Evolutionary conservation across 1,139 yeast genomes (phyloP).

Genomic region (Debaryomyces fabryi): DNA sequence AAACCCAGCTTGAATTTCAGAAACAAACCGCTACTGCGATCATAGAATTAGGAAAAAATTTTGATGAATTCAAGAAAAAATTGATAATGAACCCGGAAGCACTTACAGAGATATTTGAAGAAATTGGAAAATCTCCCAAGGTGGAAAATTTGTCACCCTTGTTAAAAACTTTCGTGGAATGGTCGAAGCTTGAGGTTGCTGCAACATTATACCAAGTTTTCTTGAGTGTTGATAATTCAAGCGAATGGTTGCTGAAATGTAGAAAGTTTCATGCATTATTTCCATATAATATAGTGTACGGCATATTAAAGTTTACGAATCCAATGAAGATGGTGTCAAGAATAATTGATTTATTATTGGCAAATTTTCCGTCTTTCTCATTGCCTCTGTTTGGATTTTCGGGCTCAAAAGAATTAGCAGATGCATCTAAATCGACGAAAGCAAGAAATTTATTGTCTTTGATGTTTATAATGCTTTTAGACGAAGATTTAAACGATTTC

Average conservation of each 20-base stretch:
- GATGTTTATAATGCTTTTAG: conserved; percentile 70
- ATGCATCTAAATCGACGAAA: conserved; percentile 46
- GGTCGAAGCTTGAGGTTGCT: conserved; percentile 82
- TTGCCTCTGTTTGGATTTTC: conserved; percentile 24
- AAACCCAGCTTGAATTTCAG: conserved; percentile 76
- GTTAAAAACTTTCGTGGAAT: conserved; percentile 69
- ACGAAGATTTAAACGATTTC: conserved; percentile 76
- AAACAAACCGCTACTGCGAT: conserved; percentile 55
- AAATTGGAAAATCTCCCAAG: conserved; percentile 56
- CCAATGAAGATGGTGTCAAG: conserved; percentile 83
- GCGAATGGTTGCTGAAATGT: conserved; percentile 70
- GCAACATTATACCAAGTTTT: conserved; percentile 81
- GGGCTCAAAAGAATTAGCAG: conserved; percentile 14
- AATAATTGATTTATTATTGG: conserved; percentile 74
- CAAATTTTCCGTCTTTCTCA: conserved; percentile 58
- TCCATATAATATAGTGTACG: conserved; percentile 77
- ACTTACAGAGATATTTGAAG: conserved; percentile 56
- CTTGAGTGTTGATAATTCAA: conserved; percentile 77
- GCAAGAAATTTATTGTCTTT: conserved; percentile 64
- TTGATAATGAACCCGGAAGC: conserved; percentile 52
- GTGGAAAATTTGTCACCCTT: conserved; percentile 70
- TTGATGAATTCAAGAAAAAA: conserved; percentile 57
- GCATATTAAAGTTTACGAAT: conserved; percentile 77
- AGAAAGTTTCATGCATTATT: conserved; percentile 69
- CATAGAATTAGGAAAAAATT: conserved; percentile 48